Percentiles rank a stretch among this genome's conserved stretches.
phyloP scores from a whole-genome alignment of 2,329 filamentous ascomycete species.

The Ampelomyces quisqualis region DNA sequence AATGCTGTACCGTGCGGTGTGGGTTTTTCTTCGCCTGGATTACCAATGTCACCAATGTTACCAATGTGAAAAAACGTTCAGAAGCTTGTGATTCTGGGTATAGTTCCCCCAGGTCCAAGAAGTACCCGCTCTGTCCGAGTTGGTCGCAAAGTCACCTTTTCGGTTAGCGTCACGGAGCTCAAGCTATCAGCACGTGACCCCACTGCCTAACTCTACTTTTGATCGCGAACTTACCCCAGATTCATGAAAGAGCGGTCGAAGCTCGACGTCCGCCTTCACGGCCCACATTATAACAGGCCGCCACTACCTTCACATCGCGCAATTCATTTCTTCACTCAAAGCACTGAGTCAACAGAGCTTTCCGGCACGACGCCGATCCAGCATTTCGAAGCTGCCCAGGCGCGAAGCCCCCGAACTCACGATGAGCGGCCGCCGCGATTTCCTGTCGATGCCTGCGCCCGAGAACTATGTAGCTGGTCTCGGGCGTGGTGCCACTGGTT shows the following conservation, averaged over 20 bases:
- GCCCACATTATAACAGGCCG: too few species aligned
- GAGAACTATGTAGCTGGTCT: slow-evolving; percentile 82
- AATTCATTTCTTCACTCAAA: not conserved
- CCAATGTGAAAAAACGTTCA: too few species aligned
- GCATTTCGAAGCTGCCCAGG: not conserved
- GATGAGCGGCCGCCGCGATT: slow-evolving; percentile 74
- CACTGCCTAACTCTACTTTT: slow-evolving; percentile 18
- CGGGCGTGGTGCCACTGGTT: slow-evolving; percentile 94
- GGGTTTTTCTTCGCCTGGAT: too few species aligned
- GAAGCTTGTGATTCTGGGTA: too few species aligned
- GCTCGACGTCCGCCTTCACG: too few species aligned
- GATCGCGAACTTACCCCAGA: slow-evolving; percentile 9
- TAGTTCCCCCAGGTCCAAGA: too few species aligned
- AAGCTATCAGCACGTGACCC: slow-evolving; percentile 19
- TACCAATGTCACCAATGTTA: too few species aligned
- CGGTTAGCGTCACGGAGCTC: slow-evolving; percentile 15
- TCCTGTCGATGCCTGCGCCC: slow-evolving; percentile 74
- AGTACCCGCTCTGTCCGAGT: too few species aligned
- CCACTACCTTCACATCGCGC: too few species aligned
- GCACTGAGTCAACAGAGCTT: too few species aligned
- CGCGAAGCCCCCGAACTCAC: slow-evolving; percentile 13
- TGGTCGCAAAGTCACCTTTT: slow-evolving; percentile 25
- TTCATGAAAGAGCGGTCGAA: not conserved
- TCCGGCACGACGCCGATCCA: too few species aligned
- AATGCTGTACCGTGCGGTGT: too few species aligned